phyloP scores from a whole-genome alignment of 2,329 filamentous ascomycete species.

The Chalaropsis ovoidea region DNA sequence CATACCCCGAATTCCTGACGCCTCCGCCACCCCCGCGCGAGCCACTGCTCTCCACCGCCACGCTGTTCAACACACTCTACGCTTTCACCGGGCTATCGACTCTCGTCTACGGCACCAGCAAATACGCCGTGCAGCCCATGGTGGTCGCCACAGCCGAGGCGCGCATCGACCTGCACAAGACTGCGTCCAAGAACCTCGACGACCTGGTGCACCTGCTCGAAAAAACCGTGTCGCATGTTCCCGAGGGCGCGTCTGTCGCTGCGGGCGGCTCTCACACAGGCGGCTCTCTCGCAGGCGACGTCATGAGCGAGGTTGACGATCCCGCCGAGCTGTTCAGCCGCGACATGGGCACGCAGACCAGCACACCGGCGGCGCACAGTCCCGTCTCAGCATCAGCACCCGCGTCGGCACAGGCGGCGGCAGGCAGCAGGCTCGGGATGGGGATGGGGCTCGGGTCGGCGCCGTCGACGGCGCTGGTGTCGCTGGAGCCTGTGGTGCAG shows the following conservation, averaged over 20 bases:
- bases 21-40: constrained; percentile 46
- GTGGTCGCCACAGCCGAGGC: constrained; percentile 43
- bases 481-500: constrained; percentile 31
- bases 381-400: not conserved
- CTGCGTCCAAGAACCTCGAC: constrained; percentile 38
- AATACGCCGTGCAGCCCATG: constrained; percentile 57
- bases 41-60: constrained; percentile 51
- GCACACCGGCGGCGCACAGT: constrained; percentile 30
- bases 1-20: constrained; percentile 58
- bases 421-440: not conserved
- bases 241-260: constrained; percentile 30
- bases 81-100: constrained; percentile 48
- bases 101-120: constrained; percentile 59
- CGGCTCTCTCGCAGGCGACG: constrained; percentile 31
- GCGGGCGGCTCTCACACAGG: constrained; percentile 15
- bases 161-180: constrained; percentile 44
- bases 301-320: constrained; percentile 45
- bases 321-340: constrained; percentile 73
- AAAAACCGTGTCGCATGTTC: constrained; percentile 51
- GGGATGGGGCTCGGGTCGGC: not conserved
- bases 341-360: constrained; percentile 71
- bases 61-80: constrained; percentile 51
- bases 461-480: constrained; percentile 19
- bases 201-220: constrained; percentile 44
- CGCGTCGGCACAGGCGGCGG: not conserved